Evolutionary conservation across 148 eudicot genomes (phyloP).

Genomic region (Rhododendron simsii): DNA sequence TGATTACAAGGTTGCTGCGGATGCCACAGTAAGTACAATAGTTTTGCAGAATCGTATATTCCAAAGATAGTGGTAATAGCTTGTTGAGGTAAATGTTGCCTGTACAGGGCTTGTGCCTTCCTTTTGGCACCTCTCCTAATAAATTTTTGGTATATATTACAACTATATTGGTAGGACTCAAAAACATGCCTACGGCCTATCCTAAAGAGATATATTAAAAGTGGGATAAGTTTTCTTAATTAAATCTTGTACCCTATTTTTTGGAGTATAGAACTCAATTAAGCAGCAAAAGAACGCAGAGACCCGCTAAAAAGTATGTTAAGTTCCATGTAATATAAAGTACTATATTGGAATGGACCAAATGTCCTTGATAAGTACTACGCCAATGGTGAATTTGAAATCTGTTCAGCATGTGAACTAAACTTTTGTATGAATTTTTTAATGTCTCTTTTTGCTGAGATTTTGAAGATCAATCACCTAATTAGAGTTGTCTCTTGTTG

Average conservation of each 20-base stretch:
- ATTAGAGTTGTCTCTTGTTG: not conserved
- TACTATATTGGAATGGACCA: not conserved
- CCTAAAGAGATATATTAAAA: not conserved
- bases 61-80: not conserved
- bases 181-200: not conserved
- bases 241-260: not conserved
- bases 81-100: not conserved
- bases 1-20: conserved; percentile 29
- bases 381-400: not conserved
- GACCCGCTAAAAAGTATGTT: not conserved
- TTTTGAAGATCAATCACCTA: not conserved
- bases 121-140: not conserved
- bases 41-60: not conserved
- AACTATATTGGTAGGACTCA: not conserved
- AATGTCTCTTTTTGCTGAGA: not conserved
- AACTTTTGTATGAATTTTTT: not conserved
- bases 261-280: not conserved
- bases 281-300: not conserved
- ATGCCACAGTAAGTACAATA: conserved; percentile 30
- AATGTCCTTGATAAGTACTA: not conserved
- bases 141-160: not conserved
- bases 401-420: not conserved
- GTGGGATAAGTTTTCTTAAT: not conserved
- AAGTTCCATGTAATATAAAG: not conserved
- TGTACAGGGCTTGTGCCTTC: not conserved